These are phyloP conservation scores for Verticillium zaregamsianum DNA, from an alignment of 2,329 filamentous ascomycete genomes.

Conservation along the genomic window DNA sequence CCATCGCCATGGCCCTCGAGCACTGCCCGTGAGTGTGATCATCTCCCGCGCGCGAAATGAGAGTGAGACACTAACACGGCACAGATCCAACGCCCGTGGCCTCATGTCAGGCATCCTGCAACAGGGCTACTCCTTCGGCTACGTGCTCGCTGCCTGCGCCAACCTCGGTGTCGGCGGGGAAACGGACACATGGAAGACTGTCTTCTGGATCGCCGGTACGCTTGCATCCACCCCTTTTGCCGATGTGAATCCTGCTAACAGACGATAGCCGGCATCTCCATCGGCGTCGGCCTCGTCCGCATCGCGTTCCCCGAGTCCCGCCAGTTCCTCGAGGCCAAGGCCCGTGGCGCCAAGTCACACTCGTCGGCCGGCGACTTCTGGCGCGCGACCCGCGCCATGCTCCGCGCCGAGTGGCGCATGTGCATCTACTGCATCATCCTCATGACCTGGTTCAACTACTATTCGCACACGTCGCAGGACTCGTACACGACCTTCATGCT, in stretches of 20 bases:
- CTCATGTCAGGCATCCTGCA: conserved; percentile 80
- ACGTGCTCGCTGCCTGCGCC: conserved; percentile 71
- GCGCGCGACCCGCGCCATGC: conserved; percentile 64
- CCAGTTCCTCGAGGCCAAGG: conserved; percentile 69
- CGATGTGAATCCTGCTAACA: neutral
- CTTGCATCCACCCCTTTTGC: conserved; percentile 11
- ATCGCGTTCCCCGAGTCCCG: conserved; percentile 69
- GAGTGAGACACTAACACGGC: neutral
- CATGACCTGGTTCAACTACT: conserved; percentile 74
- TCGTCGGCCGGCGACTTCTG: conserved; percentile 54
- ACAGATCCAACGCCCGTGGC: conserved; percentile 61
- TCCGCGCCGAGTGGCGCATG: conserved; percentile 69
- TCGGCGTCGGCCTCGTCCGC: conserved; percentile 63
- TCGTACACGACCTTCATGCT: conserved; percentile 80
- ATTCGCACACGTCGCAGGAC: conserved; percentile 77
- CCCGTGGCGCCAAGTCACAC: conserved; percentile 45
- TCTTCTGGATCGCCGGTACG: conserved; percentile 65
- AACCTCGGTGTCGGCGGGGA: conserved; percentile 68
- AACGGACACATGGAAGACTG: conserved; percentile 65
- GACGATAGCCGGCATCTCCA: conserved; percentile 54
- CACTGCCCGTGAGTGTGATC: conserved; percentile 57
- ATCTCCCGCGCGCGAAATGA: conserved; percentile 4
- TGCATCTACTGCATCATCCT: conserved; percentile 72
- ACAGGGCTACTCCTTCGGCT: conserved; percentile 77
- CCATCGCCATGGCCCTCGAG: conserved; percentile 73